These are phyloP conservation scores for Sclerotinia spermophila DNA, from an alignment of 2,329 filamentous ascomycete species.

Conservation along the genomic window DNA sequence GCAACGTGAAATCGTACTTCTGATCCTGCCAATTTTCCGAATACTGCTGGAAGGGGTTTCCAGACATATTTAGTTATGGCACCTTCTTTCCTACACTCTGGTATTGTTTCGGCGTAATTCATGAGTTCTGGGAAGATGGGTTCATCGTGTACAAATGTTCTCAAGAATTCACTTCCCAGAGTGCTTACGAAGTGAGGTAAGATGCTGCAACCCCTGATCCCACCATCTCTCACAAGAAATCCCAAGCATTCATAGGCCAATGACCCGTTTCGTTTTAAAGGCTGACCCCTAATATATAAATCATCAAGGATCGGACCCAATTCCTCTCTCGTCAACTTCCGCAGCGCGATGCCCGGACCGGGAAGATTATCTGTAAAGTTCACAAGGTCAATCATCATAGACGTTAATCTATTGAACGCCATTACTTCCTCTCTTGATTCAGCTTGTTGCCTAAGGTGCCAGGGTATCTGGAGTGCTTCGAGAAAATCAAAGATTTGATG, in stretches of 20 bases:
- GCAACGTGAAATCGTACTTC: background rate
- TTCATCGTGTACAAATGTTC: background rate
- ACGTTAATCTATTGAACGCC: background rate
- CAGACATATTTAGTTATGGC: background rate
- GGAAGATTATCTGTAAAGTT: constrained; percentile 3
- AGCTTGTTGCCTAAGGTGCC: background rate
- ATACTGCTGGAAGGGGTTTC: background rate
- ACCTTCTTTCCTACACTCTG: background rate
- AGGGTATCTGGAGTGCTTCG: background rate
- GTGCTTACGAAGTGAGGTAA: background rate
- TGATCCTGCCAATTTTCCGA: background rate
- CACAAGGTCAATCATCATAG: constrained; percentile 3
- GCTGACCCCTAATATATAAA: background rate
- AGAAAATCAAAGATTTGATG: constrained; percentile 1
- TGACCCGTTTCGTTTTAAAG: background rate
- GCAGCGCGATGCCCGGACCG: background rate
- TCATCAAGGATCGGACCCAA: background rate
- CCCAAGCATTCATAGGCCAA: background rate
- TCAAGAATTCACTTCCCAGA: background rate
- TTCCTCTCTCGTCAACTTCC: background rate
- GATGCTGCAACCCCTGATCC: background rate
- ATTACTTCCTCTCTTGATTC: background rate
- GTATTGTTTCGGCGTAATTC: background rate
- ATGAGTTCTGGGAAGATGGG: background rate
- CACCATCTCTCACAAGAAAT: constrained; percentile 2